Evolutionary conservation across 2,329 filamentous ascomycete species (phyloP).

Genomic region (Botryotinia calthae): DNA sequence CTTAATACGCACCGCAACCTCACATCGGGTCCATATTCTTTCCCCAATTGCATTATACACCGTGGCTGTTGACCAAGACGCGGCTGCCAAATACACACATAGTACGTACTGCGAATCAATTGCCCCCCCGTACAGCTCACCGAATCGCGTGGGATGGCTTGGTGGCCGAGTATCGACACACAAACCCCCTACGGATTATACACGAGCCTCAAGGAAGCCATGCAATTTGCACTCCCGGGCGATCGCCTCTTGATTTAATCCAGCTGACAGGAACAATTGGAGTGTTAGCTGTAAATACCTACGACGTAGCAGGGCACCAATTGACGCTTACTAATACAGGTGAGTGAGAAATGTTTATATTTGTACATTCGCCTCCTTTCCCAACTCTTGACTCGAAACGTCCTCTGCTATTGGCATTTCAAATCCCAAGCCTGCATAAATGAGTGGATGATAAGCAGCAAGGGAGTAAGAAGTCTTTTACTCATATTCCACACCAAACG

Average conservation of each 20-base stretch:
- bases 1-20: slow-evolving; percentile 5
- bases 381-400: background rate
- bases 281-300: background rate
- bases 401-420: background rate
- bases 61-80: background rate
- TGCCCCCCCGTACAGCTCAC: background rate
- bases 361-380: background rate
- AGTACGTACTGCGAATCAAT: background rate
- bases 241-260: background rate
- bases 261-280: slow-evolving; percentile 3
- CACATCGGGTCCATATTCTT: background rate
- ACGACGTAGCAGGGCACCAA: background rate
- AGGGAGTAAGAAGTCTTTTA: slow-evolving; percentile 8
- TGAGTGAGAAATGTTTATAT: background rate
- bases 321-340: slow-evolving; percentile 5
- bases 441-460: background rate
- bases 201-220: background rate
- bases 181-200: background rate
- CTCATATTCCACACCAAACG: background rate
- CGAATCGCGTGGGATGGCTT: background rate
- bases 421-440: background rate
- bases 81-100: background rate
- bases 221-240: background rate
- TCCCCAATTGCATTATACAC: background rate
- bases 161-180: background rate